phyloP scores from a whole-genome alignment of 495 filamentous ascomycete genomes.

The Neurospora tetrasperma region DNA sequence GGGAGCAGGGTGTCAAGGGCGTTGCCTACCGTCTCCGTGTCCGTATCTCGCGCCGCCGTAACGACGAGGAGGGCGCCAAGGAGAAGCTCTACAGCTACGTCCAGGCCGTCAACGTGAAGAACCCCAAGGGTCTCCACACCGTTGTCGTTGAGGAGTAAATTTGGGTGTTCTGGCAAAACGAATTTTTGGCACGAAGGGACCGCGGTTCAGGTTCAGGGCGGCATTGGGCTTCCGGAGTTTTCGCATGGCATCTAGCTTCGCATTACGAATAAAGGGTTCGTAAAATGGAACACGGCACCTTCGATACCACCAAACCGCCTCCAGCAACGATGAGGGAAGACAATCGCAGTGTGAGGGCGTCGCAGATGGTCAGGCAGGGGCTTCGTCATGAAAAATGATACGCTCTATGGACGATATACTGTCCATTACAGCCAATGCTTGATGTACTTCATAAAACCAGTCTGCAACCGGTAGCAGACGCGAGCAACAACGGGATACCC shows the following conservation, averaged over 20 bases:
- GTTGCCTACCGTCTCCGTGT: slow-evolving; percentile 93
- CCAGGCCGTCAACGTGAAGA: slow-evolving; percentile 98
- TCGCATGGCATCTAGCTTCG: slow-evolving; percentile 43
- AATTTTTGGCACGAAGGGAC: slow-evolving; percentile 12
- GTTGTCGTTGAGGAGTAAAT: slow-evolving; percentile 55
- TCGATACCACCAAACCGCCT: slow-evolving; percentile 21
- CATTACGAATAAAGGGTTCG: slow-evolving; percentile 39
- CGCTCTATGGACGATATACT: slow-evolving; percentile 19
- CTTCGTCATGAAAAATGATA: slow-evolving; percentile 15
- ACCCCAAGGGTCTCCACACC: slow-evolving; percentile 91
- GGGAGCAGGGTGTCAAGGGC: slow-evolving; percentile 98
- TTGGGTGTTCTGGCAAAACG: slow-evolving; percentile 18
- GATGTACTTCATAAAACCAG: slow-evolving; percentile 19
- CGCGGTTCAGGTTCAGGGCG: slow-evolving; percentile 32
- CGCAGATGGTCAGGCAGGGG: slow-evolving; percentile 5
- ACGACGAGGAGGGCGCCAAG: slow-evolving; percentile 98
- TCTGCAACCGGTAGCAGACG: slow-evolving; percentile 12
- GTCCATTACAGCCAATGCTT: slow-evolving; percentile 23
- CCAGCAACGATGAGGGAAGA: slow-evolving; percentile 7
- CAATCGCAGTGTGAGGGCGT: slow-evolving; percentile 3
- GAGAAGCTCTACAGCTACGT: slow-evolving; percentile 98
- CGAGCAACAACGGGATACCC: slow-evolving; percentile 20
- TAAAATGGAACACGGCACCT: slow-evolving; percentile 21
- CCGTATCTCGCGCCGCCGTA: slow-evolving; percentile 97
- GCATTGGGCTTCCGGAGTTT: slow-evolving; percentile 42